Percentiles rank a stretch among this genome's conserved stretches.
Conservation (phyloP, 352 stramenopile species). For the Globisporangium sylvaticum region DNA sequence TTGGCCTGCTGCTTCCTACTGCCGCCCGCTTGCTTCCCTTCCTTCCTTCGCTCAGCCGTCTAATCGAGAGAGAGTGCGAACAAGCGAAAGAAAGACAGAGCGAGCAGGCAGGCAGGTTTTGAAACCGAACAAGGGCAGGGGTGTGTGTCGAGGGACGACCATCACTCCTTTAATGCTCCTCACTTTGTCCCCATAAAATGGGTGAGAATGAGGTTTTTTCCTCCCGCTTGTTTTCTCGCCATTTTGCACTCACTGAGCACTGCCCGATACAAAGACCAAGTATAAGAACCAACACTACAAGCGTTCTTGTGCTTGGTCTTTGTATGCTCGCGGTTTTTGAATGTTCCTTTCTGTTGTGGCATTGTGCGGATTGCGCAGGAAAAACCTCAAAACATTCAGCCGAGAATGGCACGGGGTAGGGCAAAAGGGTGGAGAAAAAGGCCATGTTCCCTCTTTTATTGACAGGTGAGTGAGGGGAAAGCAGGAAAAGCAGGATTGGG, state of each 20-base stretch:
- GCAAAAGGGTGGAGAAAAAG: not conserved
- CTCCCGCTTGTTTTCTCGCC: not conserved
- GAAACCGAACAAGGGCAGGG: not conserved
- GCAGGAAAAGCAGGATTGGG: not conserved
- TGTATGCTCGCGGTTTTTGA: no score
- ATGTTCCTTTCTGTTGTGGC: not conserved
- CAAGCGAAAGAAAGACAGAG: conserved; percentile 9
- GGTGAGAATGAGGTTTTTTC: not conserved
- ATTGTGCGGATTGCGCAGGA: not conserved
- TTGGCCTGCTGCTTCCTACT: not conserved
- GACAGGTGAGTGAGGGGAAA: not conserved
- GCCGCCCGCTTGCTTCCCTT: not conserved
- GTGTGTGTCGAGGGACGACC: not conserved
- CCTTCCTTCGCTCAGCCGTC: not conserved
- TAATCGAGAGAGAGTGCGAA: not conserved
- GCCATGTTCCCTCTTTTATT: not conserved
- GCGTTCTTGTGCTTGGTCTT: no score
- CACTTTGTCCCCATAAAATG: not conserved
- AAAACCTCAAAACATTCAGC: not conserved
- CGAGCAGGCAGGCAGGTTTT: not conserved
- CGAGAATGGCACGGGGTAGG: not conserved
- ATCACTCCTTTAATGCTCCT: conserved; percentile 6
- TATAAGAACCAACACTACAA: no score
- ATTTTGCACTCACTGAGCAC: no score
- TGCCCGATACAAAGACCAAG: no score